Evolutionary conservation across 106 monocot species (phyloP), one percentile per base, ranked within the genome.

Genomic region (Narthecium ossifragum): DNA sequence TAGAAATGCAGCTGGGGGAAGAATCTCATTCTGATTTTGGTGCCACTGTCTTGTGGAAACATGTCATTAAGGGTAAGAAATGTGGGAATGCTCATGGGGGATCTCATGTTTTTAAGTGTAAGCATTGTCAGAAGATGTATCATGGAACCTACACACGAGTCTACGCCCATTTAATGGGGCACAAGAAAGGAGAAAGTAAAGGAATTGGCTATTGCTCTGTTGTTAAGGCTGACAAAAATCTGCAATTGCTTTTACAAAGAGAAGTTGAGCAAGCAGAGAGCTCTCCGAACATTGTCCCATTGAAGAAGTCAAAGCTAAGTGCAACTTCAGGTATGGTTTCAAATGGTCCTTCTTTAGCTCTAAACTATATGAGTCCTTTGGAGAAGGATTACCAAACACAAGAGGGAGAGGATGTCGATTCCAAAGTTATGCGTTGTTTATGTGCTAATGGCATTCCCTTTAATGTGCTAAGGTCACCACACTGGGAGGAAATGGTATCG

Each of bases 31-130:
- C 69, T 58, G 73, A 79, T 63, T 31, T 53, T 54, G 67, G 53
- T 65, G 73, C 73, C 26, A 79, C 79, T 49, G 48, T 79, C 15
- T 43, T 79, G 54, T 79, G 79, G 79, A 79, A 73, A 50, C 79
- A 79, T 64, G 79, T 79, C 9, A n/a, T 79, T 2, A 79, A 79
- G 31, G 79, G 73, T 13, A 73, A 58, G 21, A 79, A 73, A 69
- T 79, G 79, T 55, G 79, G 79, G n/a, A 79, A 40, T 73, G 63
- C 79, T 73, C 79, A 79, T 65, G 79, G 79, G 22, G 79, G 79
- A 55, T 79, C 79, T 38, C 79, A 79, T 65, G 64, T 73, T 47
- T 79, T 79, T 32, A 79, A 65, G 55, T 79, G 79, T 53, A 79
- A 79, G 52, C 63, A 79, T 31, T 79, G 79, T 51, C 63, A 73